Conservation (phyloP, 2,329 filamentous ascomycete species). For the Cladobotryum protrusum region DNA sequence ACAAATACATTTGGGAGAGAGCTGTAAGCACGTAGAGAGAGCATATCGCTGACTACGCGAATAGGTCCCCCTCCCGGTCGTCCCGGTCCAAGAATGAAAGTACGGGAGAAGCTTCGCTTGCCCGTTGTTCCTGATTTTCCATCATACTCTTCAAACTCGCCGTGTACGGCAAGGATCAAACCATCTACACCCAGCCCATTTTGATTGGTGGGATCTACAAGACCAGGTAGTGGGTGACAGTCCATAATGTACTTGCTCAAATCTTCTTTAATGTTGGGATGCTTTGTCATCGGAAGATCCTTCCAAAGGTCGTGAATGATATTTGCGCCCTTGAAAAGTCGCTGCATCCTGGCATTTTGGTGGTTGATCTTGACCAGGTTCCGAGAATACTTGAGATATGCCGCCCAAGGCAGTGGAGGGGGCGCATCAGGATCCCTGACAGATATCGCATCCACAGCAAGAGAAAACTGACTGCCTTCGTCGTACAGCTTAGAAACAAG, state of each 20-base stretch:
- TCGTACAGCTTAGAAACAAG: slow-evolving; percentile 69
- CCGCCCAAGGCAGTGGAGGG: slow-evolving; percentile 56
- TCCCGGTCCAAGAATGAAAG: slow-evolving; percentile 72
- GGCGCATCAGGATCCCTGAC: slow-evolving; percentile 42
- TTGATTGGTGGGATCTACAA: slow-evolving; percentile 63
- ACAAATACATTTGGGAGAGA: slow-evolving; percentile 40
- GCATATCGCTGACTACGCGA: slow-evolving; percentile 73
- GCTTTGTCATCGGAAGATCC: slow-evolving; percentile 63
- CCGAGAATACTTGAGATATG: slow-evolving; percentile 71
- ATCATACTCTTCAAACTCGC: slow-evolving; percentile 74
- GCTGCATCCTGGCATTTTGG: slow-evolving; percentile 53
- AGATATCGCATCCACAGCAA: slow-evolving; percentile 60
- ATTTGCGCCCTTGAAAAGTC: slow-evolving; percentile 58
- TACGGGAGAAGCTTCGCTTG: slow-evolving; percentile 75
- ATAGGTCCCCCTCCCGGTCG: slow-evolving; percentile 56
- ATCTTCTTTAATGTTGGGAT: slow-evolving; percentile 63
- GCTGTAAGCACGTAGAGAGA: slow-evolving; percentile 63
- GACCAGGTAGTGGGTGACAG: slow-evolving; percentile 65
- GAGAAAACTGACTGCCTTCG: slow-evolving; percentile 64
- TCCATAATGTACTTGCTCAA: slow-evolving; percentile 75
- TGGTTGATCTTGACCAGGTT: slow-evolving; percentile 68
- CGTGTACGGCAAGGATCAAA: slow-evolving; percentile 71
- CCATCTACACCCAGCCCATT: slow-evolving; percentile 65
- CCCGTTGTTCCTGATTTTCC: slow-evolving; percentile 47
- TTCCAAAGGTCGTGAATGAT: slow-evolving; percentile 65